These are phyloP conservation scores for Fusarium sp. DNA, from an alignment of 2,329 filamentous ascomycete species.

Conservation along the genomic window DNA sequence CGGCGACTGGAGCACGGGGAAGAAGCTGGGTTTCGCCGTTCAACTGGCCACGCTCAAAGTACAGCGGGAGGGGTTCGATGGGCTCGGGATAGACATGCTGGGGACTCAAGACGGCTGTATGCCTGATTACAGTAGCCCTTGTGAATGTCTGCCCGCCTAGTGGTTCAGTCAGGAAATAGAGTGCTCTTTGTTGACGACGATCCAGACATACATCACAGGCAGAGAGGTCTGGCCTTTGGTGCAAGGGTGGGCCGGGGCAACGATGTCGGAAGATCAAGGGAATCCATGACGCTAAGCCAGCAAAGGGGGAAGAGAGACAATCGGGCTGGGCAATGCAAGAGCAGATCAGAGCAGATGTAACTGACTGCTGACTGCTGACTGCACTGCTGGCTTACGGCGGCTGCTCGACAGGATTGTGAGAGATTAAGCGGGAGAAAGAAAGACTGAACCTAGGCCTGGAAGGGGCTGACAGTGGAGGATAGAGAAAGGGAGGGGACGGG, in stretches of 20 bases:
- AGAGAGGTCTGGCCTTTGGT: constrained; percentile 23
- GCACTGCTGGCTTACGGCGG: constrained; percentile 27
- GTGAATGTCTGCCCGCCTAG: constrained; percentile 17
- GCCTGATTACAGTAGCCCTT: constrained; percentile 17
- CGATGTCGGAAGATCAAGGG: constrained; percentile 23
- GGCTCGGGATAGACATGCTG: constrained; percentile 55
- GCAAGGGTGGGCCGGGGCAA: constrained; percentile 33
- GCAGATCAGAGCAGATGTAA: constrained; percentile 6
- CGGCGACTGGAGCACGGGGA: constrained; percentile 59
- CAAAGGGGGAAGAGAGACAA: constrained; percentile 9
- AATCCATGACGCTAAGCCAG: constrained; percentile 20
- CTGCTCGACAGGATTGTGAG: constrained; percentile 28
- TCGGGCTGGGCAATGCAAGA: constrained; percentile 21
- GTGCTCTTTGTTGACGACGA: constrained; percentile 30
- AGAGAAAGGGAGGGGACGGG: constrained; percentile 21
- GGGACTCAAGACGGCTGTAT: constrained; percentile 29
- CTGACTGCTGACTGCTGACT: constrained; percentile 17
- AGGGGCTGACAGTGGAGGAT: constrained; percentile 35
- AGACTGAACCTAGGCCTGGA: constrained; percentile 34
- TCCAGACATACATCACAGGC: constrained; percentile 30
- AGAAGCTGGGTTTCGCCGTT: constrained; percentile 70
- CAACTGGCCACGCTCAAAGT: constrained; percentile 75
- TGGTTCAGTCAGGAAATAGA: constrained; percentile 32
- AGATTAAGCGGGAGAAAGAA: constrained; percentile 38
- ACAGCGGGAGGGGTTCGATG: constrained; percentile 71